These are phyloP conservation scores for Neofusicoccum laricinum DNA, from an alignment of 2,329 filamentous ascomycete genomes.

Conservation along the genomic window DNA sequence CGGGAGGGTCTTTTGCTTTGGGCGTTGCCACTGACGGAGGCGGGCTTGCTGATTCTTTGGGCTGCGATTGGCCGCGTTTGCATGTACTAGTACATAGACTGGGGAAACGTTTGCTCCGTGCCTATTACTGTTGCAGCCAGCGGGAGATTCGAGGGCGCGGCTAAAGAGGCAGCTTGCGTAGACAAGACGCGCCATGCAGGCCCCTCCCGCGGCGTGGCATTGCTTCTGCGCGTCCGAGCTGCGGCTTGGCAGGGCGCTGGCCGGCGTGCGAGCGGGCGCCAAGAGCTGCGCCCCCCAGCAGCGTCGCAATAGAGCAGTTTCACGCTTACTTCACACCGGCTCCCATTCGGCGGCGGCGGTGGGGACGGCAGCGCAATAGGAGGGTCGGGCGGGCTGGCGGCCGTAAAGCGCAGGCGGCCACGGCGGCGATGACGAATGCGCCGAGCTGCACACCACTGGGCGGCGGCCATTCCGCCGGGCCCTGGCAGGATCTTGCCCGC, in stretches of 20 bases:
- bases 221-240: not conserved
- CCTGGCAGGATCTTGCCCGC: not conserved
- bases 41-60: not conserved
- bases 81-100: not conserved
- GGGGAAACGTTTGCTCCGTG: not conserved
- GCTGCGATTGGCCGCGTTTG: not conserved
- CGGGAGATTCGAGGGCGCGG: not conserved
- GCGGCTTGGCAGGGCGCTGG: not conserved
- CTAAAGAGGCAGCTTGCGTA: conserved; percentile 2
- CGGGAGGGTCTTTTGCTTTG: not conserved
- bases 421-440: conserved; percentile 7
- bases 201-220: conserved; percentile 1
- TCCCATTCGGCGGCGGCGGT: conserved; percentile 1
- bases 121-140: too few relatives aligned
- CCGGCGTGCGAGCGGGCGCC: not conserved
- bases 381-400: not conserved
- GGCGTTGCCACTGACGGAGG: not conserved
- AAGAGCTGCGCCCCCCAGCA: not conserved
- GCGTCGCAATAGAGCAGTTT: conserved; percentile 13
- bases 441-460: not conserved
- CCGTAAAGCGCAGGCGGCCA: not conserved
- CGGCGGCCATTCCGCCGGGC: not conserved
- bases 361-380: not conserved
- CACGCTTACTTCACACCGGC: not conserved
- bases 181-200: conserved; percentile 9